Evolutionary conservation across 2,329 filamentous ascomycete genomes (phyloP).

Genomic region (Aspergillus sp.): DNA sequence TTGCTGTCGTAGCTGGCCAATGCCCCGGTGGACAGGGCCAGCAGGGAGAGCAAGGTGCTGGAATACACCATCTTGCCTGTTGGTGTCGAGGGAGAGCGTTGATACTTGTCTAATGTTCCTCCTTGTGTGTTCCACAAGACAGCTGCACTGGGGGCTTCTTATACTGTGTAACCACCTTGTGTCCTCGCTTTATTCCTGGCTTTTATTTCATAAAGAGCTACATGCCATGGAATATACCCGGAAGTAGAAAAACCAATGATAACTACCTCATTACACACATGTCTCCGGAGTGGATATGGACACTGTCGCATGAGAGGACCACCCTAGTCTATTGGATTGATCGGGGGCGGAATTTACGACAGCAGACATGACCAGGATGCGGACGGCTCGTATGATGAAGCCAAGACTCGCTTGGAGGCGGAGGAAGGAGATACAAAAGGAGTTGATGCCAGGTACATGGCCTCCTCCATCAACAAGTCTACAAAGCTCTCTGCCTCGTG

Average conservation of each 20-base stretch:
- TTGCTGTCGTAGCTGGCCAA: slow-evolving; percentile 44
- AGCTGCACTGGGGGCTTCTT: background rate
- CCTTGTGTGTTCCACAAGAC: background rate
- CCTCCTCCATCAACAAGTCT: background rate
- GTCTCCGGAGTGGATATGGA: background rate
- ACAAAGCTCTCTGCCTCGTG: slow-evolving; percentile 2
- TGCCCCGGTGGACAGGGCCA: slow-evolving; percentile 15
- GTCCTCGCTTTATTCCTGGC: too few species aligned
- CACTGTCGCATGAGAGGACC: background rate
- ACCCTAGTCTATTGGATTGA: too few species aligned
- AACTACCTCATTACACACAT: background rate
- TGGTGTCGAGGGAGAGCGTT: background rate
- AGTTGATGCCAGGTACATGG: background rate
- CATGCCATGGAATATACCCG: background rate
- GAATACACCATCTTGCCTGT: slow-evolving; percentile 5
- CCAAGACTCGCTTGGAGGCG: background rate
- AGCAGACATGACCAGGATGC: background rate
- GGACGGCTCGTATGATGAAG: background rate
- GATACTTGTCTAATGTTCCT: background rate
- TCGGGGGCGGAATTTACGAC: background rate
- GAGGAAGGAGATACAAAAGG: background rate
- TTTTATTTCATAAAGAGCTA: too few species aligned
- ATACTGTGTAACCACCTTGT: too few species aligned
- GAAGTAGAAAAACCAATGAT: background rate
- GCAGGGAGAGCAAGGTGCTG: slow-evolving; percentile 10